These are phyloP conservation scores for Blastocystis sp. DNA, from an alignment of 352 stramenopile genomes.

Conservation along the genomic window DNA sequence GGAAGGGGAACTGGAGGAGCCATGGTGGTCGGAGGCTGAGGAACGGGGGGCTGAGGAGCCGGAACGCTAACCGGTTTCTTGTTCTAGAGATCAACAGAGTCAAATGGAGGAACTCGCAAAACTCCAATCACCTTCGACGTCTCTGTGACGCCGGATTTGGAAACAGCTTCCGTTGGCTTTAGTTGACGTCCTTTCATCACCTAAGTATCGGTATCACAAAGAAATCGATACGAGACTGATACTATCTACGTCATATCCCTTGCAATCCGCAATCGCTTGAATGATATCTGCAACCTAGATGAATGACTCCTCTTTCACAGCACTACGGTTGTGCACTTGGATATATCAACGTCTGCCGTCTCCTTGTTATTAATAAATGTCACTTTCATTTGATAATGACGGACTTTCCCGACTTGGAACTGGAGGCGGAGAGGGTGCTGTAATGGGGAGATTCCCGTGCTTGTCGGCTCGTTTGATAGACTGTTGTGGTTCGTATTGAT, in stretches of 20 bases:
- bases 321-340: not conserved
- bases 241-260: not conserved
- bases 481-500: no score
- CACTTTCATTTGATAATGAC: not conserved
- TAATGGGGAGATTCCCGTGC: no score
- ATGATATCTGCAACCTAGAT: conserved; percentile 39
- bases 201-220: not conserved
- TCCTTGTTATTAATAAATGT: not conserved
- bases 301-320: not conserved
- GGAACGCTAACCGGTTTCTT: no score
- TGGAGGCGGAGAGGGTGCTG: no score
- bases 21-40: no score
- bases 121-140: not conserved
- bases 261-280: not conserved
- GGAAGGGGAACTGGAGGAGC: no score
- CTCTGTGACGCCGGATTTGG: not conserved
- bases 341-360: conserved; percentile 4
- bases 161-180: not conserved
- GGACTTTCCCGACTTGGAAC: no score
- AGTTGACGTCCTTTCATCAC: not conserved
- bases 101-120: not conserved
- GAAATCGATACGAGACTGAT: not conserved
- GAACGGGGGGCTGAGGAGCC: no score
- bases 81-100: no score
- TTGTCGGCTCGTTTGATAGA: no score